phyloP scores from a whole-genome alignment of 2,329 filamentous ascomycete species.

The Leptosphaerulina australis region DNA sequence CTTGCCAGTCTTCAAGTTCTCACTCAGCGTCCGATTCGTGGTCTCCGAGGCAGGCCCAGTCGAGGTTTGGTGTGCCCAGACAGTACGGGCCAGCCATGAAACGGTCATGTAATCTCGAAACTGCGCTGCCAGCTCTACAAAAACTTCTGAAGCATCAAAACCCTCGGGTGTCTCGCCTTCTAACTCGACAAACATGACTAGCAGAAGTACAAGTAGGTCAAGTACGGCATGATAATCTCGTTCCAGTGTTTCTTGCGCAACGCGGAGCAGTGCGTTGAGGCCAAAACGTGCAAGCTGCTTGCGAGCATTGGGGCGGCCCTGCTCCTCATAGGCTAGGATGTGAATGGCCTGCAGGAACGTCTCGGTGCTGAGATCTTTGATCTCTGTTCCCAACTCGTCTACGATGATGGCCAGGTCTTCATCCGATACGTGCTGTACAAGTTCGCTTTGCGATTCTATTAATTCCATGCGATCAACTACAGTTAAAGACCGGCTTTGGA shows the following conservation, averaged over 20 bases:
- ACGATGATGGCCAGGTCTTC: conserved; percentile 67
- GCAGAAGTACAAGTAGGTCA: conserved; percentile 79
- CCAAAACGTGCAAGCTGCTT: conserved; percentile 74
- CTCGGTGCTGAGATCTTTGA: conserved; percentile 55
- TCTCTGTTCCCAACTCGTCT: conserved; percentile 64
- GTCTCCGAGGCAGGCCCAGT: conserved; percentile 39
- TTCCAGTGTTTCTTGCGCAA: conserved; percentile 78
- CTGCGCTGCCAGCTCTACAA: conserved; percentile 65
- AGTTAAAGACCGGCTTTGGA: conserved; percentile 67
- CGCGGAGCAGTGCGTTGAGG: conserved; percentile 73
- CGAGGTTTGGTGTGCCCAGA: conserved; percentile 40
- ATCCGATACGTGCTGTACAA: conserved; percentile 79
- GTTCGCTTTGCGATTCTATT: conserved; percentile 79
- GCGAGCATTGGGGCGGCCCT: conserved; percentile 50
- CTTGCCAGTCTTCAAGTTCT: conserved; percentile 32
- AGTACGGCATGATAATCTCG: conserved; percentile 76
- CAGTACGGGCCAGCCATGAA: conserved; percentile 44
- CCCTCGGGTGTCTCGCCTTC: conserved; percentile 72
- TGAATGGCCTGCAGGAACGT: conserved; percentile 59
- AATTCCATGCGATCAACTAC: conserved; percentile 72
- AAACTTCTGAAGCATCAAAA: conserved; percentile 65
- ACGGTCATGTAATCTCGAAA: conserved; percentile 47
- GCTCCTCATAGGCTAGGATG: conserved; percentile 52
- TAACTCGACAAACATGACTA: conserved; percentile 75
- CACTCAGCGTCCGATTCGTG: conserved; percentile 32